These are phyloP conservation scores for Suhomyces pyralidae DNA, from an alignment of 805 yeast species.

Conservation along the genomic window DNA sequence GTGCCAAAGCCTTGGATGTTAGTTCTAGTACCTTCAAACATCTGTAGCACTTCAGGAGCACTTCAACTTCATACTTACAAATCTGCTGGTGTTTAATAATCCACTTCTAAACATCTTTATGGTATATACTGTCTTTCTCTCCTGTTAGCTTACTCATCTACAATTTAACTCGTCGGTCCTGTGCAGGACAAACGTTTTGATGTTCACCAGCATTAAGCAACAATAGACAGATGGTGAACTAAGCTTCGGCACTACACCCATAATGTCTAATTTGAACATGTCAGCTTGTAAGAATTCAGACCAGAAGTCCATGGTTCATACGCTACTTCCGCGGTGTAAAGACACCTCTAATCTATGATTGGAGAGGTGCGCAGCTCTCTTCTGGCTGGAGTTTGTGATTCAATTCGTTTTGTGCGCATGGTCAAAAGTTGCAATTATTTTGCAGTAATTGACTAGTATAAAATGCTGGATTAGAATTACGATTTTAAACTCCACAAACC, in stretches of 20 bases:
- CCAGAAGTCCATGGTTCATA: background rate
- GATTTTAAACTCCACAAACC: background rate
- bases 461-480: background rate
- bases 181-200: constrained; percentile 3
- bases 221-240: background rate
- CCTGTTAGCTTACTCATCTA: constrained; percentile 5
- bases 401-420: background rate
- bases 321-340: background rate
- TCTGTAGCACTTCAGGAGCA: background rate
- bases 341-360: background rate
- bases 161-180: constrained; percentile 4
- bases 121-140: background rate
- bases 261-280: background rate
- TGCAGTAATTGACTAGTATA: background rate
- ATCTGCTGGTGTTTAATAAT: constrained; percentile 10
- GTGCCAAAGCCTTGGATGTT: background rate
- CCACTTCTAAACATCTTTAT: constrained; percentile 17
- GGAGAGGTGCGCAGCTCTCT: background rate
- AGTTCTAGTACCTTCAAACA: background rate
- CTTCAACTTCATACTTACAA: constrained; percentile 10
- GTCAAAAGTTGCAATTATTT: background rate
- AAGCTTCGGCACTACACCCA: background rate
- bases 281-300: background rate
- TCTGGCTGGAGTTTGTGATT: background rate
- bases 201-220: background rate